These are phyloP conservation scores for Scleroderma citrinum DNA, from an alignment of 768 basidiomycete genomes.

Conservation along the genomic window DNA sequence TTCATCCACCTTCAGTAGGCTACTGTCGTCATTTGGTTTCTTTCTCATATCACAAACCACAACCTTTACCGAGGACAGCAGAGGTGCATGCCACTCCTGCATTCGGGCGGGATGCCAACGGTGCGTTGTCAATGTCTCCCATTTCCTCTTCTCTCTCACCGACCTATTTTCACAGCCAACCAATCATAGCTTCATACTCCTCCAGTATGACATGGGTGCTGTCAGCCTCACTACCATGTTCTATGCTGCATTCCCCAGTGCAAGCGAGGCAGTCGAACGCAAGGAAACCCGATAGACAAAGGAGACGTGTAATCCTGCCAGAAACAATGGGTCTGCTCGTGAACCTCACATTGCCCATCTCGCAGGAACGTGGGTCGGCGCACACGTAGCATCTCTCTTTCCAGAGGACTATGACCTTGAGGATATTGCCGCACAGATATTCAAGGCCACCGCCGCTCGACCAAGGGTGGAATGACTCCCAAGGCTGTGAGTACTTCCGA, in stretches of 20 bases:
- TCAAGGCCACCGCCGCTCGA: conserved; percentile 73
- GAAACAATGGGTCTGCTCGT: conserved; percentile 68
- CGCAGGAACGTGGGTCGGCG: conserved; percentile 83
- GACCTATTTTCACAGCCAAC: conserved; percentile 40
- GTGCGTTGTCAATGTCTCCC: conserved; percentile 39
- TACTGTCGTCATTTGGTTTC: no score
- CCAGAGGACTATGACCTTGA: conserved; percentile 63
- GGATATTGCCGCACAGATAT: conserved; percentile 57
- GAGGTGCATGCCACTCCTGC: no score
- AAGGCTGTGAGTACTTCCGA: conserved; percentile 24
- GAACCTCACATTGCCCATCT: conserved; percentile 62
- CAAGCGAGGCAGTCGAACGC: conserved; percentile 71
- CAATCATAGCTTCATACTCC: conserved; percentile 90
- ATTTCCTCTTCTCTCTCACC: conserved; percentile 11
- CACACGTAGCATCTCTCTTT: conserved; percentile 57
- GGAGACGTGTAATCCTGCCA: conserved; percentile 64
- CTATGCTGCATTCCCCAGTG: conserved; percentile 86
- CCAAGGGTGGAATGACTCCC: conserved; percentile 38
- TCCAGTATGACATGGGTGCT: conserved; percentile 89
- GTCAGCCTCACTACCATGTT: conserved; percentile 95
- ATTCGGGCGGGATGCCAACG: conserved; percentile 82
- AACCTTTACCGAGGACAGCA: no score
- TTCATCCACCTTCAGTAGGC: no score
- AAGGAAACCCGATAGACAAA: conserved; percentile 80
- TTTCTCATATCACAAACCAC: no score